Percentiles rank a stretch among this genome's conserved stretches.
Evolutionary conservation across 139 green algal species (phyloP).

Genomic region (Penium margaritaceum): DNA sequence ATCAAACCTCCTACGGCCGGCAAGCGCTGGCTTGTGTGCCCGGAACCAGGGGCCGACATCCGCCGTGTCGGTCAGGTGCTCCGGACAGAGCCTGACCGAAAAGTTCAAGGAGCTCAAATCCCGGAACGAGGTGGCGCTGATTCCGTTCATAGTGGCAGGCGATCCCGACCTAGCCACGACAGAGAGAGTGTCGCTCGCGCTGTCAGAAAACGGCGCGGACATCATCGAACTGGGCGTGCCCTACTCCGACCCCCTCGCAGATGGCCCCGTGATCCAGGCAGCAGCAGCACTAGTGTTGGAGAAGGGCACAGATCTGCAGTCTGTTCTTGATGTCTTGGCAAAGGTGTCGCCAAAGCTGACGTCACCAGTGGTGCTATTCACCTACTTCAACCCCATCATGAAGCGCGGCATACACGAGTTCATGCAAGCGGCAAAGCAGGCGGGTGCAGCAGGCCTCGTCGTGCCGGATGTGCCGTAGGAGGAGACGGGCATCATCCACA

Average conservation of each 20-base stretch:
- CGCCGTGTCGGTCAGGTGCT: too few relatives aligned
- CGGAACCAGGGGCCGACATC: too few relatives aligned
- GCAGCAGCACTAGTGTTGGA: too few relatives aligned
- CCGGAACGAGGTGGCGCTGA: slow-evolving; percentile 61
- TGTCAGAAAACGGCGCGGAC: slow-evolving; percentile 66
- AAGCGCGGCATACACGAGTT: slow-evolving; percentile 73
- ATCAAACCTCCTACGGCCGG: too few relatives aligned
- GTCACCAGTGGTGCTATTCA: slow-evolving; percentile 89
- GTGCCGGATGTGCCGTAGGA: slow-evolving; percentile 95
- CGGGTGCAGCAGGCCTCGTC: slow-evolving; percentile 77
- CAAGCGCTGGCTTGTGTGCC: too few relatives aligned
- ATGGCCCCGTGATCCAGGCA: slow-evolving; percentile 94
- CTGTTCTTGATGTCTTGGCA: too few relatives aligned
- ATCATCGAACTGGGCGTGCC: slow-evolving; percentile 97
- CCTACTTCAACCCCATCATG: slow-evolving; percentile 98
- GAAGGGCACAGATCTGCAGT: too few relatives aligned
- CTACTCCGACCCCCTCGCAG: slow-evolving; percentile 86
- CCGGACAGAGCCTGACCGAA: neutral
- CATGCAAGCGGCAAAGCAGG: slow-evolving; percentile 68
- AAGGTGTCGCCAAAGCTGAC: slow-evolving; percentile 58
- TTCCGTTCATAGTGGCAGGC: slow-evolving; percentile 89
- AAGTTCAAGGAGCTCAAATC: slow-evolving; percentile 3
- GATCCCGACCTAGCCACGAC: slow-evolving; percentile 88
- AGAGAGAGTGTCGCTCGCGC: slow-evolving; percentile 59
- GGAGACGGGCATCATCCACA: slow-evolving; percentile 74